phyloP scores from a whole-genome alignment of 2,329 filamentous ascomycete genomes.

The Sporothrix mexicana region DNA sequence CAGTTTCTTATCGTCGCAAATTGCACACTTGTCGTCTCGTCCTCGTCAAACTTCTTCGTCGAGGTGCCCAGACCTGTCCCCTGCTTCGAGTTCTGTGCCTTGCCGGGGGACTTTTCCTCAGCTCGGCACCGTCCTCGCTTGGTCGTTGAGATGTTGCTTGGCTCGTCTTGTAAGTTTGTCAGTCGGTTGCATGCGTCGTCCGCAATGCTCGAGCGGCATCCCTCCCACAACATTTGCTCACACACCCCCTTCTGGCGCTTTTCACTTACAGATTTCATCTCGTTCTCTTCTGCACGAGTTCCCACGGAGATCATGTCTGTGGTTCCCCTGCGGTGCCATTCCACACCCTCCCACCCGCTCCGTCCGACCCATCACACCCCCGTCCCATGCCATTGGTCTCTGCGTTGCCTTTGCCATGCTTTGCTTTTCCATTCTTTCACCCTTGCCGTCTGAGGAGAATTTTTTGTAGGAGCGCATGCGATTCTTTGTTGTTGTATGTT shows the following conservation, averaged over 20 bases:
- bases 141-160: conserved; percentile 1
- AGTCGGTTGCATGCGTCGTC: conserved; percentile 11
- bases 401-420: conserved; percentile 16
- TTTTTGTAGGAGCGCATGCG: conserved; percentile 1
- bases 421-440: conserved; percentile 3
- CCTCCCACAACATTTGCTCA: neutral
- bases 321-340: conserved; percentile 26
- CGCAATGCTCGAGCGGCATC: neutral
- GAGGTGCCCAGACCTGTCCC: neutral
- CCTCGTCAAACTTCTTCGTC: neutral
- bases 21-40: neutral
- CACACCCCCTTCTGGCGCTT: neutral
- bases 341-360: conserved; percentile 26
- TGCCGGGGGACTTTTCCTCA: neutral
- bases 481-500: neutral
- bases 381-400: conserved; percentile 25
- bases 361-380: conserved; percentile 16
- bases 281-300: conserved; percentile 12
- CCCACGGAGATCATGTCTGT: conserved; percentile 28
- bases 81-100: conserved; percentile 15
- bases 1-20: neutral
- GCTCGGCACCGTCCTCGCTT: conserved; percentile 27
- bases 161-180: neutral
- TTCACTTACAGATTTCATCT: conserved; percentile 22
- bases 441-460: conserved; percentile 12